Base-by-base conservation (phyloP, 2,329 filamentous ascomycete species). In the Exophiala sp. region DNA sequence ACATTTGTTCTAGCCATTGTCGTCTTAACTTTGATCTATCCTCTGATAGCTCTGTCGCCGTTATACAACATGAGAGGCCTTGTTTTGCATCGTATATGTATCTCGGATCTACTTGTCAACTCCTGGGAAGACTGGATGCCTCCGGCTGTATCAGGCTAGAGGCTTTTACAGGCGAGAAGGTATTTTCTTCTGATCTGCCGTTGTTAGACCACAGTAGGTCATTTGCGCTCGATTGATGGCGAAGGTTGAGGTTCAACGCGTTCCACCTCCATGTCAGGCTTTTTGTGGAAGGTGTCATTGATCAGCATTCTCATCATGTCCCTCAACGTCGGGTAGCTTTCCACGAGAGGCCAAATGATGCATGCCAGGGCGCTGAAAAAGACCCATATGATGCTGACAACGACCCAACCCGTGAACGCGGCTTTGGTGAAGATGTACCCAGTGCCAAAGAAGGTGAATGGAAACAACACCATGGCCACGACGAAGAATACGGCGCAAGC, bases 391-490 rank as follows among this genome's bases (percentile, higher is more conserved):
- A 94, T 87, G 8, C 86, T 86, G 4, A 89, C 81, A 1, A 82
- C 78, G 9, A 90, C 82, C 88, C 88, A 91, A 40, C 55, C 58
- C 0, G 86, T 88, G 71, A 92, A 94, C 75, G 92, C 92, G 18
- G 77, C 77, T 75, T 88, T 87, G 69, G 79, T 84, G 72, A 94
- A 94, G 50, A 95, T 80, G 67, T 95, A 96, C 1, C 81, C 81
- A 0, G 79, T 78, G 9, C 89, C 91, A 66, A 92, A 96, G 83
- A 96, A 85, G 1, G 91, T 90, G 79, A 95, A 92, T 0, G 91
- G 91, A 89, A 90, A 95, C n/a, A 96, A 79, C 2, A 96, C 77
- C 0, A 95, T 75, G 51, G 95, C 76, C 0, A 83, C 78, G 0
- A 95, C 55, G 0, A 88, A 88, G 73, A 89, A 75, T 58, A 78